These are phyloP conservation scores for Platanthera guangdongensis DNA, from an alignment of 106 monocot species.

Conservation along the genomic window DNA sequence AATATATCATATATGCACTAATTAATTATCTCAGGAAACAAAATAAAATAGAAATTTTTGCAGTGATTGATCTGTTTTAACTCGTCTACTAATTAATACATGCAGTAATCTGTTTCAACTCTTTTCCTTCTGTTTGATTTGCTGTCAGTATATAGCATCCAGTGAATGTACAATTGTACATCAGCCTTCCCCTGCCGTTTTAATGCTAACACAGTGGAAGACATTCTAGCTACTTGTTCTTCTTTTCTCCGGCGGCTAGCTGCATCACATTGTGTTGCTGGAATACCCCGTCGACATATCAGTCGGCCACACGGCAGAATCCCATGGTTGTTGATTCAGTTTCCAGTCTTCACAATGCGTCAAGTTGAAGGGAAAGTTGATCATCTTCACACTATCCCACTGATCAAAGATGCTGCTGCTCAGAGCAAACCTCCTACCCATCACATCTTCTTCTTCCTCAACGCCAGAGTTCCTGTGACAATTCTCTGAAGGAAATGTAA, in stretches of 20 bases:
- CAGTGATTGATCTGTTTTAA: too few species aligned
- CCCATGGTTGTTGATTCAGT: slow-evolving; percentile 26
- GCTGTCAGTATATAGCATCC: slow-evolving; percentile 19
- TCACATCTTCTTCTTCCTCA: slow-evolving; percentile 22
- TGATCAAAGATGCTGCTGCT: slow-evolving; percentile 6
- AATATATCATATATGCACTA: too few species aligned
- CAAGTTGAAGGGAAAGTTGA: slow-evolving; percentile 27
- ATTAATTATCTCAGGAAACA: background rate
- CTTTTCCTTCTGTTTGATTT: slow-evolving; percentile 22
- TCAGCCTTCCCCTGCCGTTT: background rate
- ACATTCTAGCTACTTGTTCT: slow-evolving; percentile 9
- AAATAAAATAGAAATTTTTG: background rate
- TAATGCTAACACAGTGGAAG: slow-evolving; percentile 1
- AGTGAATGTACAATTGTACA: background rate
- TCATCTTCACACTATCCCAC: slow-evolving; percentile 11
- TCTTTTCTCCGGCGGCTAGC: too few species aligned
- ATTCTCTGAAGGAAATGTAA: slow-evolving; percentile 21
- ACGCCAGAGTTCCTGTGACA: slow-evolving; percentile 5
- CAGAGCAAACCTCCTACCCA: slow-evolving; percentile 11
- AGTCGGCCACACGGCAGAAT: slow-evolving; percentile 15
- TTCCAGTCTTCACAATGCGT: slow-evolving; percentile 30
- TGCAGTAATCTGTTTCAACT: too few species aligned
- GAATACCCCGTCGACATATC: slow-evolving; percentile 30
- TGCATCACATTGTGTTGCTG: slow-evolving; percentile 26
- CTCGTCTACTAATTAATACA: too few species aligned